phyloP scores from a whole-genome alignment of 768 basidiomycete species.

The Leccinellum luteum region DNA sequence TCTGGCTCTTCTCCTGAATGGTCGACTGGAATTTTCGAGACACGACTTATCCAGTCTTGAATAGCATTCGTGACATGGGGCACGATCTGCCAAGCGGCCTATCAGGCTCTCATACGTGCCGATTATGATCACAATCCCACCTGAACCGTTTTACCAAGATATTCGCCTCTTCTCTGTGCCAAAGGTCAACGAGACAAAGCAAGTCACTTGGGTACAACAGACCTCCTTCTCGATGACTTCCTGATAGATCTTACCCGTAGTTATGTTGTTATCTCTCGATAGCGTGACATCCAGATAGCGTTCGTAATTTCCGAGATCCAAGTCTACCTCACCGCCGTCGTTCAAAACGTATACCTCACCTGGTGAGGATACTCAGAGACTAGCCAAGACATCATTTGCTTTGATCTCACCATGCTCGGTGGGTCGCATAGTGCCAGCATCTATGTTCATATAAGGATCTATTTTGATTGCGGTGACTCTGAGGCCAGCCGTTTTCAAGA shows the following conservation, averaged over 20 bases:
- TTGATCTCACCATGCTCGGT: slow-evolving; percentile 86
- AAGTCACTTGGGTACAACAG: slow-evolving; percentile 23
- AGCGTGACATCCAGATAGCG: slow-evolving; percentile 95
- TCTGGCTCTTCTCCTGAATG: slow-evolving; percentile 91
- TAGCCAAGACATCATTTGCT: slow-evolving; percentile 1
- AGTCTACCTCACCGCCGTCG: slow-evolving; percentile 96
- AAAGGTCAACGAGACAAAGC: slow-evolving; percentile 10
- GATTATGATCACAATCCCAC: slow-evolving; percentile 37
- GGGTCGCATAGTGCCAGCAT: slow-evolving; percentile 98
- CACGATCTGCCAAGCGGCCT: slow-evolving; percentile 59
- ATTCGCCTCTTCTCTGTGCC: slow-evolving; percentile 72
- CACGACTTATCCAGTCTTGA: slow-evolving; percentile 97
- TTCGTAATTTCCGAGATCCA: slow-evolving; percentile 98
- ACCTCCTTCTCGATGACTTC: slow-evolving; percentile 98
- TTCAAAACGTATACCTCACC: slow-evolving; percentile 98
- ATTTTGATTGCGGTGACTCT: slow-evolving; percentile 99
- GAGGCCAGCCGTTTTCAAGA: slow-evolving; percentile 91
- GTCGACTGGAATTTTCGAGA: slow-evolving; percentile 92
- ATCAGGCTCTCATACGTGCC: slow-evolving; percentile 6
- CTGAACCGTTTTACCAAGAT: slow-evolving; percentile 96
- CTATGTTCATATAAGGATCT: slow-evolving; percentile 99
- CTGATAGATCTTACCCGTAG: slow-evolving; percentile 96
- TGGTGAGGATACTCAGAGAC: slow-evolving; percentile 32
- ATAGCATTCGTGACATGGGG: slow-evolving; percentile 96
- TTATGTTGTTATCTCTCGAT: slow-evolving; percentile 95